Evolutionary conservation across 441 rosid species (phyloP).

Genomic region (Raphanus hybrid): DNA sequence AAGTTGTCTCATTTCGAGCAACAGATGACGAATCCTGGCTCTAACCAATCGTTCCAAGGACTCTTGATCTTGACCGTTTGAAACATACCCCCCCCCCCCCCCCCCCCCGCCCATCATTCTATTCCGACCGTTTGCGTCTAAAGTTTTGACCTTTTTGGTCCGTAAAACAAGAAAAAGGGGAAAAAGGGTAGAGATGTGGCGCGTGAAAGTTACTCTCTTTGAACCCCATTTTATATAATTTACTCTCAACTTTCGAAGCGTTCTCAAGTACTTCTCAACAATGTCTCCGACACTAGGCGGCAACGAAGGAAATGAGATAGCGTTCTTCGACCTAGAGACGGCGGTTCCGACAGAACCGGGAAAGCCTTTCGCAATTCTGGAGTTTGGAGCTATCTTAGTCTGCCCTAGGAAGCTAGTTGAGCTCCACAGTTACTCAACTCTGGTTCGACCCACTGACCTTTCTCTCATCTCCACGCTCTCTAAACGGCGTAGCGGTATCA

Average conservation of each 20-base stretch:
- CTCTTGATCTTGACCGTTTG: too few relatives aligned
- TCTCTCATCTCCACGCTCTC: constrained; percentile 62
- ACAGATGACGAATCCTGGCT: background rate
- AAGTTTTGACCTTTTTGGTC: too few relatives aligned
- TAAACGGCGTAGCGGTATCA: constrained; percentile 71
- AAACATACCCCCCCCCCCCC: too few relatives aligned
- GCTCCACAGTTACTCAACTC: constrained; percentile 66
- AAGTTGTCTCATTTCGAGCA: too few relatives aligned
- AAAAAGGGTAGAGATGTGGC: too few relatives aligned
- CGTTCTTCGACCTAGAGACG: constrained; percentile 67
- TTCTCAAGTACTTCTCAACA: constrained; percentile 1
- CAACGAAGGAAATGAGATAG: constrained; percentile 12
- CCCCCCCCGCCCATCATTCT: too few relatives aligned
- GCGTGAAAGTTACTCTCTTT: background rate
- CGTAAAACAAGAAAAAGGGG: too few relatives aligned
- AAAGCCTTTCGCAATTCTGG: constrained; percentile 58
- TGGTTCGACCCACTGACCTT: constrained; percentile 70
- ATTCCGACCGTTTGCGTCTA: too few relatives aligned
- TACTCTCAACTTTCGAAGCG: background rate
- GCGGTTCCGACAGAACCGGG: constrained; percentile 65
- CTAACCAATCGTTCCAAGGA: too few relatives aligned
- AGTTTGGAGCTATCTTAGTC: constrained; percentile 83
- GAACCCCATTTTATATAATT: background rate
- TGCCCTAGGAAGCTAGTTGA: constrained; percentile 74
- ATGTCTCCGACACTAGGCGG: constrained; percentile 29